Base-by-base conservation (phyloP, 1,139 yeast genomes). In the Kodamaea fungicola region DNA sequence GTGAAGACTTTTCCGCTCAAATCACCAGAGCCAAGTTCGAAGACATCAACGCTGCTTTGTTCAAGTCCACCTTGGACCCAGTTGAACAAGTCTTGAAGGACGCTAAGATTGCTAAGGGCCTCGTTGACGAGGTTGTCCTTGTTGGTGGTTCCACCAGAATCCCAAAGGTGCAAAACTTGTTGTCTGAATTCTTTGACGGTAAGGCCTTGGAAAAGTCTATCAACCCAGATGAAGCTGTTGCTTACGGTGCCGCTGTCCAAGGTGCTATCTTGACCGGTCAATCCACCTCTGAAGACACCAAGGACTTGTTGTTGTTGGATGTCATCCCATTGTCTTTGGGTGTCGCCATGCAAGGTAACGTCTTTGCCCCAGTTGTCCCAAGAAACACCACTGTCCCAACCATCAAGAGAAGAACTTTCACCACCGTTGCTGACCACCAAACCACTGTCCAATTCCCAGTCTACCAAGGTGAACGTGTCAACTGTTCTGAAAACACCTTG, bases 81-180 rank as follows among this genome's bases (percentile, higher is more conserved):
- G 97, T 90, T 65, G 97, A 90, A 78, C 89, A 88, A 80, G 97
- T 92, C 60, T 82, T 90, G 72, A 86, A 85, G 76, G 97, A 90
- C 69, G 84, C 97, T 59, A 87, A 88, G 80, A 76, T 87, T 61
- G 76, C 84, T 71, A 90, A 90, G 83, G 71, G 90, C 46, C 77
- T 78, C 57, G 92, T 92, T 60, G 83, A 92, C 68, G 97, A 90
- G 76, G 90, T 90, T 67, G 98, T 90, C 66, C 80, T 90, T 57
- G 98, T 90, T 59, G 98, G 98, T 83, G 98, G 98, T 80, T 90
- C 98, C 54, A 90, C 98, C 71, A 90, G 97, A 85, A 90, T 90
- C 77, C 97, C 97, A 78, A 89, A 89, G 81, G 86, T 90, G 65
- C 97, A 92, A 80, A 88, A 90, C 76, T 81, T 90, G 64, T 88